Evolutionary conservation across 208 protist species (phyloP), one percentile per base, ranked within the genome.

Genomic region (Tetramitus jugosus): DNA sequence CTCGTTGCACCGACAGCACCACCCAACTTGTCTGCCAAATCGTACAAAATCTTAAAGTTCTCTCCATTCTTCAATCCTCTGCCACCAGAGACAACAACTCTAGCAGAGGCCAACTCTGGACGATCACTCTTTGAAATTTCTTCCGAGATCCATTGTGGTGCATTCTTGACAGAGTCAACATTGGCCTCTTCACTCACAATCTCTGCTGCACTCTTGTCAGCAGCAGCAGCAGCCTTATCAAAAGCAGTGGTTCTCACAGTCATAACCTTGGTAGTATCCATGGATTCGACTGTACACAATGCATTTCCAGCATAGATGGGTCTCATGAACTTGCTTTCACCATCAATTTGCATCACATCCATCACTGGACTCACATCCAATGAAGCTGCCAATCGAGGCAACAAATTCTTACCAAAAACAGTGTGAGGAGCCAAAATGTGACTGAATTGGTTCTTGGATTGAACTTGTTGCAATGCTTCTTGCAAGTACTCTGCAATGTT

Each of bases 281-380:
- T 68, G 14, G 1, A 26, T 71, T 71, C 35, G 4, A 99, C 90
- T 7, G 91, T 98, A 31, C 89, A 86, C 62, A 99, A 87, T 29
- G 94, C 96, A 83, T 98, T 98, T 49, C 96, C 96, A 35, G 97
- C 97, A 85, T 98, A 99, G 76, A 97, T 96, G 37, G 94, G 91
- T 26, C 96, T 92, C 23, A 92, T 88, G 84, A 98, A 99, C 1
- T 94, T 98, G 78, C 94, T 85, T 60, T 89, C 90, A 62, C 82
- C 80, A 81, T 95, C 85, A 37, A 99, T 83, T 14, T 80, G 84
- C 3, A 92, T 91, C 40, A 98, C 87, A 33, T 98, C 96, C 13
- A 90, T 90, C 72, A 98, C 92, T 37, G 91, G 88, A 71, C 88
- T 86, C 56, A 92, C 88, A 81, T 97, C 89, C 7, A 93, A 84